phyloP scores from a whole-genome alignment of 345 rosid genomes.

The Triadica sebifera region DNA sequence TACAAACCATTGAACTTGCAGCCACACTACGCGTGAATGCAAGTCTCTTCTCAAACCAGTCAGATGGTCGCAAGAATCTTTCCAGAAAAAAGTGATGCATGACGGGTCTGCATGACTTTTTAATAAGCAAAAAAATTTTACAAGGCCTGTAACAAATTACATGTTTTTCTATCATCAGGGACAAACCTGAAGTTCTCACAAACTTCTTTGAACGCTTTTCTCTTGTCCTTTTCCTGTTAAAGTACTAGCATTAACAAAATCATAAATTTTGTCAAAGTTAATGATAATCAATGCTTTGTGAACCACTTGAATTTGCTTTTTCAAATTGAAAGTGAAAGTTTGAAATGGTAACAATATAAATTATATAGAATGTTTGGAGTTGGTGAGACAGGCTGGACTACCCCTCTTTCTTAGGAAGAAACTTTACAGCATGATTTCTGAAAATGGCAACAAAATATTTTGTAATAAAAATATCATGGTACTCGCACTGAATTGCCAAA shows the following conservation, averaged over 20 bases:
- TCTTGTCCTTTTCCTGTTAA: conserved; percentile 75
- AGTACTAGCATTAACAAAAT: background rate
- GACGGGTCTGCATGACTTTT: conserved; percentile 71
- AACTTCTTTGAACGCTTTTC: conserved; percentile 74
- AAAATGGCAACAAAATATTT: background rate
- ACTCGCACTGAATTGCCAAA: background rate
- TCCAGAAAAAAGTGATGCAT: conserved; percentile 94
- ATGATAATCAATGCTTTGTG: background rate
- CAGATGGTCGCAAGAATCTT: conserved; percentile 84
- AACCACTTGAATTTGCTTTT: background rate
- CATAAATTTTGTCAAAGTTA: background rate
- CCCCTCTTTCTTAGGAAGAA: background rate
- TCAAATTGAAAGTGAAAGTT: background rate
- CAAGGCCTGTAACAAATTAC: conserved; percentile 4
- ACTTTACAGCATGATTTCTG: background rate
- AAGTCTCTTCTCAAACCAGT: conserved; percentile 99
- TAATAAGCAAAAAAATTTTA: conserved; percentile 19
- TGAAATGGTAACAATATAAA: background rate
- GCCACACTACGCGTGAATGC: conserved; percentile 95
- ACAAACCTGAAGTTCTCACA: conserved; percentile 85
- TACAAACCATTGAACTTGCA: conserved; percentile 88
- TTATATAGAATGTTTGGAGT: background rate
- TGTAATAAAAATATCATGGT: background rate
- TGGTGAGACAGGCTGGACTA: background rate
- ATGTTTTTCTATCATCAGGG: conserved; percentile 1